Evolutionary conservation across 768 basidiomycete genomes (phyloP), one percentile per base, ranked within the genome.

Genomic region (Lentinula sp.): DNA sequence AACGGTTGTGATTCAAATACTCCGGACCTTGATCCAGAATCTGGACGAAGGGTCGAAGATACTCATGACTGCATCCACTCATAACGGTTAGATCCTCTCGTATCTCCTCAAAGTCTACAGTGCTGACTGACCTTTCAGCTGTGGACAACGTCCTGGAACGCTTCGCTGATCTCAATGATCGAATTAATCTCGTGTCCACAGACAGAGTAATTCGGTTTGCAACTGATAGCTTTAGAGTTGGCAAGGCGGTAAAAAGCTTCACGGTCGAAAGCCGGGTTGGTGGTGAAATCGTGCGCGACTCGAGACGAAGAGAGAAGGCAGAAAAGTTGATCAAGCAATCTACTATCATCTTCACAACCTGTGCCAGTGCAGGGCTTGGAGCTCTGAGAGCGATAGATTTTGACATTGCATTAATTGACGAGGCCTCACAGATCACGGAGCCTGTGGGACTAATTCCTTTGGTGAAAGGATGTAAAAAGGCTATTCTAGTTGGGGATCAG

Each of bases 111-210:
- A 23, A 28, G 28, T 48, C 62, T 10, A 28, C 35, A 60, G 32
- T 58, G 10, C 42, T 61, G 20, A 37, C 23, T 10, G n/a, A 7
- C 12, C 33, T 49, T 20, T n/a, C 45, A 87, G 87, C 87, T 15
- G 85, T 88, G 5, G 87, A 88, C 67, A 88, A 88, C 42, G 86
- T 88, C 5, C 70, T 88, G 13, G 84, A 88, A 67, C 78, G 85
- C 6, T 87, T 88, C 66, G 71, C 84, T 0, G 72, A 70, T 4
- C 58, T 80, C 37, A 87, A 87, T 65, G 72, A 71, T 18, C 62
- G 61, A 8, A 69, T 74, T 18, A 67, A 71, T 10, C 68, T 88
- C n/a, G 69, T 88, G 2, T 61, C 68, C 0, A 80, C 84, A 37
- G 81, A 85, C 5, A 73, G 83, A 61, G 83, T 89, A n/a, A 76